These are phyloP conservation scores for Hippophae rhamnoides DNA, from an alignment of 306 rosid genomes.

Conservation along the genomic window DNA sequence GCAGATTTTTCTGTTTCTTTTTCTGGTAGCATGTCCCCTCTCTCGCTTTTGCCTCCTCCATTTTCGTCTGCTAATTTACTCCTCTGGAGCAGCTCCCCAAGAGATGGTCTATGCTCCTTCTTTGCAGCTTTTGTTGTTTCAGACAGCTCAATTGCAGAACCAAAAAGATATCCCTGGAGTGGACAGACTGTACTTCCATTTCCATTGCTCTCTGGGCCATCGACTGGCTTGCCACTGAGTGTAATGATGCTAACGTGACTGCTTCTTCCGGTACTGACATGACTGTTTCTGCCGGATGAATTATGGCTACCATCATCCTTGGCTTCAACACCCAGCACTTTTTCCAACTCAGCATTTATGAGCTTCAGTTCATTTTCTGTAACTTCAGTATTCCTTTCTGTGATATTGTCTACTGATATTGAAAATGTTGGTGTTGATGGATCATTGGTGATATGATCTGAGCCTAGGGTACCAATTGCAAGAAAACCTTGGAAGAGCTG, in stretches of 20 bases:
- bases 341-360: conserved; percentile 81
- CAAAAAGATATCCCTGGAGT: conserved; percentile 73
- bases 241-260: conserved; percentile 83
- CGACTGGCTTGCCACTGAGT: conserved; percentile 65
- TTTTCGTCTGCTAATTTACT: conserved; percentile 57
- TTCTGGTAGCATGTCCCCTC: conserved; percentile 44
- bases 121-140: conserved; percentile 52
- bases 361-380: conserved; percentile 81
- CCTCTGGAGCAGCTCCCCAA: conserved; percentile 74
- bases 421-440: conserved; percentile 78
- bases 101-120: conserved; percentile 77
- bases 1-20: conserved; percentile 59
- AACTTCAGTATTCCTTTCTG: conserved; percentile 77
- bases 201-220: conserved; percentile 36
- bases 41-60: conserved; percentile 33
- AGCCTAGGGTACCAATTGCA: conserved; percentile 92
- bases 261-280: conserved; percentile 77
- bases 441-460: conserved; percentile 44
- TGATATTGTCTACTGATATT: conserved; percentile 64
- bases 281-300: conserved; percentile 82
- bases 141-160: conserved; percentile 59
- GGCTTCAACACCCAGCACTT: conserved; percentile 65
- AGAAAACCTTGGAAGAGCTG: conserved; percentile 91
- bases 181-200: conserved; percentile 62
- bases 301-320: conserved; percentile 56